Evolutionary conservation across 164 flowering plant genomes (phyloP), one percentile per base, ranked within the genome.

Genomic region (Dillenia suffruticosa): DNA sequence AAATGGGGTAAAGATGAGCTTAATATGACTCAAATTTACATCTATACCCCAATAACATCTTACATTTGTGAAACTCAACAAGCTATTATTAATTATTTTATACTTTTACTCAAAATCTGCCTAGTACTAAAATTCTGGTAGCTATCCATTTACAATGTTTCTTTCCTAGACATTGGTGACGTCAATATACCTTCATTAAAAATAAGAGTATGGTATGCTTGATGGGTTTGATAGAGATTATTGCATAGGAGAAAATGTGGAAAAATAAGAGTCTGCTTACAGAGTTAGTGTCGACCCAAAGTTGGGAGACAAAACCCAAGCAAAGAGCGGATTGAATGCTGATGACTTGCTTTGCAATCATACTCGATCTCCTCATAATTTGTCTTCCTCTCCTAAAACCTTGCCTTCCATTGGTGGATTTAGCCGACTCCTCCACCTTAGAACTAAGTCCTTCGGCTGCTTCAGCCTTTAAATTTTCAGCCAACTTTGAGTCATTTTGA

Each of bases 271-370:
- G 12, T 47, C 15, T 13, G 70, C 95, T 83, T 67, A 91, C 96
- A 46, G 89, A 77, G 63, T 45, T 50, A 10, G 87, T 78, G 66
- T 91, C 86, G 45, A 91, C 90, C 96, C 96, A 91, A 65, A 91
- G 86, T 66, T 91, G 87, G 0, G 94, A 81, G 14, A 91, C 83
- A 61, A 88, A 91, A 12, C 96, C 96, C 73, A 89, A 68, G 70
- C 79, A 76, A 17, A 74, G 74, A 62, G 94, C 97, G 66, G 90
- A 82, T 17, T 76, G 77, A 52, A 85, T 67, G 69, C 92, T 83
- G 56, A 91, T 84, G 13, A 89, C 96, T 81, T 85, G 97, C 81
- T 91, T 89, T 8, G 97, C 97, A 26, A 91, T 62, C 61, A 91
- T 46, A 51, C 57, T 84, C 10, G 90, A 82, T 65, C 97, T 84